phyloP scores from a whole-genome alignment of 2,329 filamentous ascomycete genomes.

The Rutstroemia sp. region DNA sequence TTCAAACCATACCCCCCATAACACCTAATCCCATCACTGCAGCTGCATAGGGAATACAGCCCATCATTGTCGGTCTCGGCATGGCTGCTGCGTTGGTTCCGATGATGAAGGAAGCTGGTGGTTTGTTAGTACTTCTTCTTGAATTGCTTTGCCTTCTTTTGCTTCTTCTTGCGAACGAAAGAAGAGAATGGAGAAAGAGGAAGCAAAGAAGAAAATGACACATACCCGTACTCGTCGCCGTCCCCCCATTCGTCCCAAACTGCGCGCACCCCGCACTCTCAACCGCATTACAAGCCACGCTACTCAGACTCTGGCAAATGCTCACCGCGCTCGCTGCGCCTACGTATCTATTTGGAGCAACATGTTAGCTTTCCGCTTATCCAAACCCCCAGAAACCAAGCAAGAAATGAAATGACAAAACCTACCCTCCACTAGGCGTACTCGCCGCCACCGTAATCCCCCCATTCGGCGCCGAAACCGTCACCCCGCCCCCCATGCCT shows the following conservation, averaged over 20 bases:
- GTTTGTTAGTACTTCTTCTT: too few species aligned
- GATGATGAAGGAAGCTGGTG: not conserved
- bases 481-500: conserved; percentile 42
- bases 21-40: not conserved
- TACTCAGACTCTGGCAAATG: conserved; percentile 49
- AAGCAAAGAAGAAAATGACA: not conserved
- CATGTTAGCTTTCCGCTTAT: too few species aligned
- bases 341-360: conserved; percentile 24
- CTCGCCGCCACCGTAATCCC: conserved; percentile 40
- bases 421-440: conserved; percentile 24
- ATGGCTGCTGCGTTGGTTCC: conserved; percentile 2
- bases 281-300: conserved; percentile 39
- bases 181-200: not conserved
- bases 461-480: conserved; percentile 46
- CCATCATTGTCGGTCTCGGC: conserved; percentile 4
- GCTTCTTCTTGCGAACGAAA: too few species aligned
- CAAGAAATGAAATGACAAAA: too few species aligned
- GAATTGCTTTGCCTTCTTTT: too few species aligned
- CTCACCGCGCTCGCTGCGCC: conserved; percentile 41
- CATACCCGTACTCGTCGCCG: conserved; percentile 6
- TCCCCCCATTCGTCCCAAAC: conserved; percentile 18
- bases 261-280: conserved; percentile 22
- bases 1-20: conserved; percentile 3
- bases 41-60: conserved; percentile 3
- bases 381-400: too few species aligned